phyloP scores from a whole-genome alignment of 2,329 filamentous ascomycete species.

The Paecilomyces dactylethromorphus region DNA sequence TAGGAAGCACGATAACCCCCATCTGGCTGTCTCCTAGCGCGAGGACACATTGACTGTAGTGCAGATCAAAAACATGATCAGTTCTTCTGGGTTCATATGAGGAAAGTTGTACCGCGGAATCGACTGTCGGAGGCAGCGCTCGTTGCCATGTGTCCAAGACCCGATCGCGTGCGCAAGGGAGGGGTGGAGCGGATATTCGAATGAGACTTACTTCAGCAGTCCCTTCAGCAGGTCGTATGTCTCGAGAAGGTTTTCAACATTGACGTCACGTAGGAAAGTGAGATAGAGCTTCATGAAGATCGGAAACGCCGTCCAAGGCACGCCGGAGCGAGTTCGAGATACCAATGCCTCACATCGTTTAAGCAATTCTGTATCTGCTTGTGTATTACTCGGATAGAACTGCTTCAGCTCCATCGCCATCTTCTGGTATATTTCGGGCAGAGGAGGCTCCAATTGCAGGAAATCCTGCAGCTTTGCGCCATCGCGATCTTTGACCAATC shows the following conservation, averaged over 20 bases:
- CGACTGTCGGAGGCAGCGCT: not conserved
- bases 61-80: conserved; percentile 1
- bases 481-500: conserved; percentile 57
- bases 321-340: conserved; percentile 57
- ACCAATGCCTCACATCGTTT: conserved; percentile 58
- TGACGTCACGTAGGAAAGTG: conserved; percentile 71
- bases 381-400: conserved; percentile 44
- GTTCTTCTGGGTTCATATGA: not conserved
- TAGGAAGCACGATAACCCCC: conserved; percentile 75
- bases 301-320: conserved; percentile 69
- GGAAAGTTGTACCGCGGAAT: not conserved
- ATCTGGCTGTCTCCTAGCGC: conserved; percentile 73
- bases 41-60: conserved; percentile 66
- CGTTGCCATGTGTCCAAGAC: not conserved
- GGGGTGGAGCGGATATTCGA: not conserved
- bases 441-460: conserved; percentile 67
- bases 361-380: conserved; percentile 49
- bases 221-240: conserved; percentile 69
- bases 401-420: conserved; percentile 62
- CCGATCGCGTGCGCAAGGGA: not conserved
- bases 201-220: conserved; percentile 61
- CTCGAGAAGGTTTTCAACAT: conserved; percentile 66
- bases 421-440: conserved; percentile 59
- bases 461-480: conserved; percentile 61
- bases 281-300: conserved; percentile 78